These are phyloP conservation scores for Echinochloa phyllopogon DNA, from an alignment of 176 grass and related monocot species.

Conservation along the genomic window DNA sequence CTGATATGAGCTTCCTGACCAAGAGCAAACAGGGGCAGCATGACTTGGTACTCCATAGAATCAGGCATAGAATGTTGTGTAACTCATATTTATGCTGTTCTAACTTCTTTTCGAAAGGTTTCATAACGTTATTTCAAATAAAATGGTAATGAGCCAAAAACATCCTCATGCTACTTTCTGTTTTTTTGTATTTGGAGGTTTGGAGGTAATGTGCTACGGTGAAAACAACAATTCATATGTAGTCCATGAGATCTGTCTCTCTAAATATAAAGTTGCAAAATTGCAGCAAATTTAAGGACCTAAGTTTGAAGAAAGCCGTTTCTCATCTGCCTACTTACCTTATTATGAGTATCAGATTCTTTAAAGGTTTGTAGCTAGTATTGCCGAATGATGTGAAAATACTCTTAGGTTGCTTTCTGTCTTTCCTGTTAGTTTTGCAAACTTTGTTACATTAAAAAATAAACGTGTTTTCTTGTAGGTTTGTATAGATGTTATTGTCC, in stretches of 20 bases:
- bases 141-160: neutral
- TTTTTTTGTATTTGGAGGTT: neutral
- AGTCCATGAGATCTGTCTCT: no score
- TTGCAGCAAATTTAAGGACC: neutral
- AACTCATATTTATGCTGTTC: neutral
- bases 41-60: slow-evolving; percentile 5
- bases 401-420: no score
- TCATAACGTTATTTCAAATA: neutral
- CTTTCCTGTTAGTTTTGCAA: no score
- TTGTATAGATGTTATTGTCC: slow-evolving; percentile 96
- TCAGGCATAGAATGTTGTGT: slow-evolving; percentile 15
- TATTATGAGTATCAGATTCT: slow-evolving; percentile 24
- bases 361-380: neutral
- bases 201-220: neutral
- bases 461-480: slow-evolving; percentile 43
- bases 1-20: slow-evolving; percentile 12
- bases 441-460: no score
- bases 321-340: slow-evolving; percentile 2
- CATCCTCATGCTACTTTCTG: neutral
- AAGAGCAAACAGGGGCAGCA: neutral
- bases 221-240: neutral
- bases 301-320: slow-evolving; percentile 19
- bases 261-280: neutral
- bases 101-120: neutral
- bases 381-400: neutral